phyloP scores from a whole-genome alignment of 306 rosid species.

The Cicer cuneatum region DNA sequence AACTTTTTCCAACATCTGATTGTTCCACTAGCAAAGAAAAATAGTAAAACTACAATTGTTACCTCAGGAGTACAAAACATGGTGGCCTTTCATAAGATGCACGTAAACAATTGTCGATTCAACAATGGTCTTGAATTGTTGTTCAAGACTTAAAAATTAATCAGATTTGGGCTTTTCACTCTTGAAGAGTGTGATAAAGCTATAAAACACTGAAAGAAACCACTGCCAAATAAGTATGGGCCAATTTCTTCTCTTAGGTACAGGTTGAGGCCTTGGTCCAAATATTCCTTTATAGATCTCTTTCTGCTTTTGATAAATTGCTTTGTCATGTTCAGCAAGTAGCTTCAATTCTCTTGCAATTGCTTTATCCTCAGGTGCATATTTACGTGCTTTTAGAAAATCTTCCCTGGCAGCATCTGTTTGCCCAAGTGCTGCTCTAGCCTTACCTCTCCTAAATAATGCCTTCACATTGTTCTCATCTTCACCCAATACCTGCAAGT shows the following conservation, averaged over 20 bases:
- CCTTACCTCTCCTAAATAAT: slow-evolving; percentile 86
- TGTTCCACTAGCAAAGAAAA: slow-evolving; percentile 25
- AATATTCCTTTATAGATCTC: slow-evolving; percentile 93
- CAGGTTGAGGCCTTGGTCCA: slow-evolving; percentile 77
- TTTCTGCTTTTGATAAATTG: slow-evolving; percentile 87
- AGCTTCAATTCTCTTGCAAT: slow-evolving; percentile 74
- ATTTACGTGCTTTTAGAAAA: slow-evolving; percentile 67
- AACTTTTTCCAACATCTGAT: slow-evolving; percentile 6
- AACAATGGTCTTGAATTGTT: slow-evolving; percentile 3
- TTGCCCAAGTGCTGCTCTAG: slow-evolving; percentile 91
- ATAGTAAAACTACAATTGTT: not conserved
- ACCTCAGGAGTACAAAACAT: not conserved
- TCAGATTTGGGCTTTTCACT: slow-evolving; percentile 60
- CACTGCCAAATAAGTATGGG: slow-evolving; percentile 66
- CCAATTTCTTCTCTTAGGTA: slow-evolving; percentile 60
- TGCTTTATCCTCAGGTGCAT: slow-evolving; percentile 78
- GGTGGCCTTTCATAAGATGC: slow-evolving; percentile 7
- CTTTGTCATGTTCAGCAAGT: slow-evolving; percentile 84
- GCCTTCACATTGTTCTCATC: slow-evolving; percentile 89
- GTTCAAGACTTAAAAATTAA: slow-evolving; percentile 44
- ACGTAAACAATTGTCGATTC: slow-evolving; percentile 10
- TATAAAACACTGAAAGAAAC: slow-evolving; percentile 64
- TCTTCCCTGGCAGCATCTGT: slow-evolving; percentile 87
- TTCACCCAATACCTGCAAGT: slow-evolving; percentile 76
- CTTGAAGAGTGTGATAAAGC: slow-evolving; percentile 59